Conservation (phyloP, 177 flowering plant genomes). For the Vitis hybrid region DNA sequence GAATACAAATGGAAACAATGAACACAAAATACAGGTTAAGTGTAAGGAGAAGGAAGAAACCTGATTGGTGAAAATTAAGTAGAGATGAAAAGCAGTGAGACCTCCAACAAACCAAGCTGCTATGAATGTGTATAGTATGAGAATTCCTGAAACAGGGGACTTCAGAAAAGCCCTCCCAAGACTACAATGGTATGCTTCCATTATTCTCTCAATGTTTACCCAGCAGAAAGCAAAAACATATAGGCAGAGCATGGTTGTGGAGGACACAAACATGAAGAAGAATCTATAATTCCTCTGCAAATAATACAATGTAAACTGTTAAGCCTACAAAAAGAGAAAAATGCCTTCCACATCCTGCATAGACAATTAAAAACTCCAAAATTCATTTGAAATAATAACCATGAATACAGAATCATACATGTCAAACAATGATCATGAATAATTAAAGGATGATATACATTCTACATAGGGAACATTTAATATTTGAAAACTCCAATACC, state of each 20-base stretch:
- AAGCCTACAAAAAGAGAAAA: background rate
- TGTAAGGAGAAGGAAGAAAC: constrained; percentile 32
- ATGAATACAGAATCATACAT: too few species aligned
- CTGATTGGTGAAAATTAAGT: constrained; percentile 81
- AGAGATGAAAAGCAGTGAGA: constrained; percentile 83
- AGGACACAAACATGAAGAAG: constrained; percentile 81
- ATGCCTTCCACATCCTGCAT: background rate
- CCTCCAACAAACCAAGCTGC: constrained; percentile 92
- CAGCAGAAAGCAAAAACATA: constrained; percentile 77
- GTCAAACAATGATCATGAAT: too few species aligned
- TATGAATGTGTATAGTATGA: constrained; percentile 69
- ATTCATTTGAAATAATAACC: too few species aligned
- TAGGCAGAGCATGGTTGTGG: constrained; percentile 70
- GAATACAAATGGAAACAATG: background rate
- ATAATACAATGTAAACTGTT: constrained; percentile 15
- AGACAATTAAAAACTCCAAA: background rate
- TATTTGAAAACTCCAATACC: too few species aligned
- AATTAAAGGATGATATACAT: too few species aligned
- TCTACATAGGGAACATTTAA: too few species aligned
- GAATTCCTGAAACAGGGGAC: constrained; percentile 72
- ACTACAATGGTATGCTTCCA: constrained; percentile 46
- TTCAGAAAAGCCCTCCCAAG: constrained; percentile 71
- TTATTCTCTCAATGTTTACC: constrained; percentile 54
- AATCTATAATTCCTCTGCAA: constrained; percentile 81
- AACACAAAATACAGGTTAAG: background rate